Base-by-base conservation (phyloP, 768 basidiomycete species). In the Mycena sanguinolenta region DNA sequence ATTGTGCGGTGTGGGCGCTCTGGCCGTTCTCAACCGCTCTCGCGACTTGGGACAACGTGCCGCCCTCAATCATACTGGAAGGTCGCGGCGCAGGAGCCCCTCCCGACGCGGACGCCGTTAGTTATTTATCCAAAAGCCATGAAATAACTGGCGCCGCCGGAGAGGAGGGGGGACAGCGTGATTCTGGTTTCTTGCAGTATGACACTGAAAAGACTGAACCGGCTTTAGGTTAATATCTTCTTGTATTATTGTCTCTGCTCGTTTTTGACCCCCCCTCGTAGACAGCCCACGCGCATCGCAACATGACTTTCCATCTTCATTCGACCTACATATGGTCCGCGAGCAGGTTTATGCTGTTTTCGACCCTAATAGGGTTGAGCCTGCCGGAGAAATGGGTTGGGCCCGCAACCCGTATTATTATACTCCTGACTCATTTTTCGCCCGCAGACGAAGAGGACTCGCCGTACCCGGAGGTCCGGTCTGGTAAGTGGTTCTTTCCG, bases 381-480 rank as follows among this genome's bases (percentile, higher is more conserved):
- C 75, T 49, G 70, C 36, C 7, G 74, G 72, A 19, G 57, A 67
- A 4, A 69, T 79, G 49, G 80, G 80, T 80, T 65, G 65, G 76
- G 16, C 12, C 13, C 55, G 8, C 46, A 17, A 34, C 32, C 32
- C 32, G 32, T 25, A 53, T 55, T 5, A 21, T 42, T 38, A 12
- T 28, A 7, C 16, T 30, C 39, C 23, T 34, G 25, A 1, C 58
- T 67, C 23, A 63, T 59, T 27, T 32, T 59, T 34, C 25, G 30
- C 23, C 36, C 32, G 3, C n/a, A 67, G 53, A 28, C 25, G 84
- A 79, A 75, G 92, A 95, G 72, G 94, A 95, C 77, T 94, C 93
- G 3, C 94, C 94, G 5, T 95, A 95, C 76, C 92, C 92, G 8
- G 94, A 95, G 77, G 93, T 94, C 16, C 88, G 92, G 53, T 89